Conservation (phyloP, 73 alveolate genomes). For the Tetrahymena borealis region DNA sequence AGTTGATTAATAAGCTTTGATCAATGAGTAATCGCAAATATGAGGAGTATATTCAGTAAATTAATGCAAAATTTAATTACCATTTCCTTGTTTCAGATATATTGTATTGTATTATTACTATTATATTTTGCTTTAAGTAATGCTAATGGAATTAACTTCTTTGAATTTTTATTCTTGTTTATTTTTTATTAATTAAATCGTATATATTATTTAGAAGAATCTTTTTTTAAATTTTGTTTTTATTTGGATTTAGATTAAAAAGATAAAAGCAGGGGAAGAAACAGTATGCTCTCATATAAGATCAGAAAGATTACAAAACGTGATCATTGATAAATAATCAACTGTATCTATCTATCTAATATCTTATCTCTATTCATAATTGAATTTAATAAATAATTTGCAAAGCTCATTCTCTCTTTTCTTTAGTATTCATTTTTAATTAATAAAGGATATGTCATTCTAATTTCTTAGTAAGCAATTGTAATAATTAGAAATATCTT, state of each 20-base stretch:
- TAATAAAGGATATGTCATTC: too few relatives aligned
- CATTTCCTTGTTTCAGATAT: neutral
- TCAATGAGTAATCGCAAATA: too few relatives aligned
- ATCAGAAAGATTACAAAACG: neutral
- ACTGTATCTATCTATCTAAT: neutral
- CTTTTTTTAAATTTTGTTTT: neutral
- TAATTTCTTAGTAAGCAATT: neutral
- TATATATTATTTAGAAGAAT: neutral
- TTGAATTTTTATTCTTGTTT: neutral
- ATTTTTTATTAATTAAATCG: neutral
- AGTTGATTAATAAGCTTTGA: too few relatives aligned
- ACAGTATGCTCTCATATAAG: slow-evolving; percentile 1
- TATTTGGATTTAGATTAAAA: neutral
- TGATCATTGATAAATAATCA: neutral
- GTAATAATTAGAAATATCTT: too few relatives aligned
- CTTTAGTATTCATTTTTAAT: neutral
- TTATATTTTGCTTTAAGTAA: neutral
- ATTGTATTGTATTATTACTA: neutral
- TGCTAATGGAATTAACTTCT: neutral
- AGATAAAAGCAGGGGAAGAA: neutral
- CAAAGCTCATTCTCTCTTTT: neutral
- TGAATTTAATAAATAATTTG: neutral
- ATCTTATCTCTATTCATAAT: neutral
- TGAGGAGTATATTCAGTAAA: too few relatives aligned
- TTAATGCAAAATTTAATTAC: neutral